Base-by-base conservation (phyloP, 192 early-diverging fungal genomes). In the Coemansia sp. region DNA sequence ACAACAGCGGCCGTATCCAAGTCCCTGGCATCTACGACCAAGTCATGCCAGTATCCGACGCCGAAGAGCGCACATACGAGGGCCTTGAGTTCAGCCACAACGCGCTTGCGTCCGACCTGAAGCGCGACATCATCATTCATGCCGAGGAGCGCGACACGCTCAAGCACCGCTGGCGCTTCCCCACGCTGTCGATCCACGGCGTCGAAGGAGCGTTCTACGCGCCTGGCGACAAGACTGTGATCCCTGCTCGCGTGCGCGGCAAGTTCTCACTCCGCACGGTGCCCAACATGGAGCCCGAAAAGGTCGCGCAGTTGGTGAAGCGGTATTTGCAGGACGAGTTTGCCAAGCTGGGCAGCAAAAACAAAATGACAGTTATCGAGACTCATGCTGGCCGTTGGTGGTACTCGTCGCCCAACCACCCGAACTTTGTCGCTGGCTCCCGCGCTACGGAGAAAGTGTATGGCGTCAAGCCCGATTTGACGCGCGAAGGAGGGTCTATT, bases 181-280 rank as follows among this genome's bases (percentile, higher is more conserved):
- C 95, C 25, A 93, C 96, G 34, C 88, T 97, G 46, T 95, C 93
- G 14, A 84, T 98, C 37, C 96, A 98, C 81, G 96, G 96, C 60
- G 89, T 98, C 64, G 96, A 98, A 82, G 96, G 96, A 56, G 96
- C 94, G 9, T 97, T 96, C 82, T 95, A 92, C 70, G 84, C 87
- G 26, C 73, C 94, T 6, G 96, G 96, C 53, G 90, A 86, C 76
- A 98, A 98, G 86, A 98, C 96, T 10, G 96, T 98, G 7, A 93
- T 98, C 63, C 96, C 96, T 18, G 91, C 94, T 37, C 88, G 90
- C 61, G 95, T 97, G 53, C 87, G 87, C 63, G 96, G 96, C 67
- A 98, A 98, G 86, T 98, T 98, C 86, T 96, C 94, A 36, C 93
- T 98, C 81, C 92, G 96, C 73, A 89, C 87, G 3, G 96, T 98